Percentiles rank a stretch among this genome's conserved stretches.
These are phyloP conservation scores for Eimeria acervulina DNA, from an alignment of 169 alveolate species.

Conservation along the genomic window DNA sequence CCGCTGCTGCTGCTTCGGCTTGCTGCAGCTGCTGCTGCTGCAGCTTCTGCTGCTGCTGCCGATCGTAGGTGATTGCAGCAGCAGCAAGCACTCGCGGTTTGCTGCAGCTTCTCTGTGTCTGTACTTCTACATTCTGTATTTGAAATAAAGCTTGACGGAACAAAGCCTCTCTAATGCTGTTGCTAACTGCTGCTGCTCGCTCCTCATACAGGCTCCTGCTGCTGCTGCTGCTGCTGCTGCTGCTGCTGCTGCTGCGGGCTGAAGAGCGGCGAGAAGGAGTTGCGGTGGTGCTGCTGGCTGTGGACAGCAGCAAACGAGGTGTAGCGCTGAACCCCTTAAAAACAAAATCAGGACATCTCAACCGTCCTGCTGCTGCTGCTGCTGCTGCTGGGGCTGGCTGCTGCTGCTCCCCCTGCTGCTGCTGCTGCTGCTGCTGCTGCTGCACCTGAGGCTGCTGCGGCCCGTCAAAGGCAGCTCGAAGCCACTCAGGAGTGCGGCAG, in stretches of 20 bases:
- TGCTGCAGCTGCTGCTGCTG: too few relatives aligned
- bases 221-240: conserved; percentile 26
- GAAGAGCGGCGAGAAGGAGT: not conserved
- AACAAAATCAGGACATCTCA: not conserved
- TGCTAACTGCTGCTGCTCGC: conserved; percentile 32
- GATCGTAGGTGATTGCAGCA: conserved; percentile 23
- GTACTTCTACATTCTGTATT: conserved; percentile 69
- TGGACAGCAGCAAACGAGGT: conserved; percentile 1
- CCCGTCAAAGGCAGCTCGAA: conserved; percentile 49
- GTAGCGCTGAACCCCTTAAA: not conserved
- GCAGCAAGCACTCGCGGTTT: conserved; percentile 50
- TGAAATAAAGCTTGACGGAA: conserved; percentile 49
- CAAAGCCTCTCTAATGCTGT: conserved; percentile 49
- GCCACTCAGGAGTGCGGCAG: conserved; percentile 55
- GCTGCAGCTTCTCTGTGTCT: conserved; percentile 7
- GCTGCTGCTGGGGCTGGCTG: conserved; percentile 53
- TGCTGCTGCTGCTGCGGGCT: not conserved
- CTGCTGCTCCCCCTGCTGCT: conserved; percentile 4
- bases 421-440: conserved; percentile 59
- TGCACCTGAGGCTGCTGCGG: not conserved
- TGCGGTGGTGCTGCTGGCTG: not conserved
- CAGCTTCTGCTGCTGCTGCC: not conserved
- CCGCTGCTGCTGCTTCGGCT: too few relatives aligned
- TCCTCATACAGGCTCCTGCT: conserved; percentile 27
- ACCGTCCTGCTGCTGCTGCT: not conserved